A percentile compares a stretch with the other conserved stretches of the same genome.
Conservation (phyloP, 768 basidiomycete genomes). For the Suillus spraguei region DNA sequence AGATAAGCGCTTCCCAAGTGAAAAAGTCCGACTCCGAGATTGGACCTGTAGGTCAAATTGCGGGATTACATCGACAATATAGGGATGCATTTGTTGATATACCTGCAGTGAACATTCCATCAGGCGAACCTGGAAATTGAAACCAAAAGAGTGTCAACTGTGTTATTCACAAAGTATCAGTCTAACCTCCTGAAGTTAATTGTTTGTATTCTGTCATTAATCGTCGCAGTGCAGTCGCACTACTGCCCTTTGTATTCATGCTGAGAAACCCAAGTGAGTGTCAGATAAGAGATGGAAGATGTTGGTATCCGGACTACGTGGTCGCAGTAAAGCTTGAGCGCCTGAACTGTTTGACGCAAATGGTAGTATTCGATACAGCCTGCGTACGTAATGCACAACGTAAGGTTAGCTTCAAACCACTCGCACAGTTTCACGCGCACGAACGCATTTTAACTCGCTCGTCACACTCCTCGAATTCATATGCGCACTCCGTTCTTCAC, state of each 20-base stretch:
- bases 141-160: slow-evolving; percentile 2
- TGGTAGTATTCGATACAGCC: neutral
- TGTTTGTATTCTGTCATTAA: slow-evolving; percentile 95
- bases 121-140: slow-evolving; percentile 65
- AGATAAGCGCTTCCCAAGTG: slow-evolving; percentile 94
- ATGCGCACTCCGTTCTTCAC: neutral
- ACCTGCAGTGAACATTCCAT: slow-evolving; percentile 97
- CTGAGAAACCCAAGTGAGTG: neutral
- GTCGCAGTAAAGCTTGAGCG: neutral
- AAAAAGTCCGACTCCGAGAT: slow-evolving; percentile 93
- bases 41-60: slow-evolving; percentile 55
- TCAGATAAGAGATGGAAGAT: slow-evolving; percentile 2
- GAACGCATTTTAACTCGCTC: neutral
- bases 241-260: slow-evolving; percentile 58
- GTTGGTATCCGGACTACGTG: neutral
- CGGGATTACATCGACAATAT: neutral
- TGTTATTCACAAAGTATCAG: slow-evolving; percentile 28
- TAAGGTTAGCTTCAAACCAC: neutral
- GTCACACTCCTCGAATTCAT: neutral
- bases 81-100: slow-evolving; percentile 7
- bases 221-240: slow-evolving; percentile 76
- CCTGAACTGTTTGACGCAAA: neutral
- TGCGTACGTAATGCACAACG: neutral
- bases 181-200: slow-evolving; percentile 79
- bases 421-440: neutral